Evolutionary conservation across 331 rosid species (phyloP).

Genomic region (Quercus phellos): DNA sequence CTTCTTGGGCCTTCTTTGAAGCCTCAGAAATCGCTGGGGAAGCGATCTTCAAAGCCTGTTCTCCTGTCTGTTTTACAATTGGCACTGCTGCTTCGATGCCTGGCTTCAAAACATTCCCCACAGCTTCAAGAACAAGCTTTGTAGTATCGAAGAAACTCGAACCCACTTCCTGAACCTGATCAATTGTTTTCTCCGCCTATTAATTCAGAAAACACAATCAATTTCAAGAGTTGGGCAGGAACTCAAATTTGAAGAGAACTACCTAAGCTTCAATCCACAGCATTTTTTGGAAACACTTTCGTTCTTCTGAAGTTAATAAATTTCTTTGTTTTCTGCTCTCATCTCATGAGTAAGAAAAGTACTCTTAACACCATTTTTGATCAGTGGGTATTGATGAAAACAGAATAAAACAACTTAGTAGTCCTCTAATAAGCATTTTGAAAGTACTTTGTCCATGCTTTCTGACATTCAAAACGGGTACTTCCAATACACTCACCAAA

Average conservation of each 20-base stretch:
- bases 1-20: slow-evolving; percentile 75
- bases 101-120: slow-evolving; percentile 63
- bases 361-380: background rate
- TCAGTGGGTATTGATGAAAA: background rate
- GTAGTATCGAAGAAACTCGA: slow-evolving; percentile 50
- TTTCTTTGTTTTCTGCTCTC: background rate
- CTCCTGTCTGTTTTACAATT: slow-evolving; percentile 66
- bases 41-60: slow-evolving; percentile 68
- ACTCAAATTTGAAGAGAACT: background rate
- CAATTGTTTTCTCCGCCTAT: slow-evolving; percentile 77
- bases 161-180: slow-evolving; percentile 69
- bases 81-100: slow-evolving; percentile 66
- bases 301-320: background rate
- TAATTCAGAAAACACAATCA: background rate
- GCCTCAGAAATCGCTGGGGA: slow-evolving; percentile 80
- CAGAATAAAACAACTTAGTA: background rate
- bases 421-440: background rate
- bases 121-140: slow-evolving; percentile 34
- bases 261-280: background rate
- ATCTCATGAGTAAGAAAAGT: background rate
- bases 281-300: background rate
- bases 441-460: background rate
- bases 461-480: background rate
- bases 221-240: slow-evolving; percentile 14
- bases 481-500: background rate